phyloP scores from a whole-genome alignment of 2,329 filamentous ascomycete species.

The Exophiala mesophila region DNA sequence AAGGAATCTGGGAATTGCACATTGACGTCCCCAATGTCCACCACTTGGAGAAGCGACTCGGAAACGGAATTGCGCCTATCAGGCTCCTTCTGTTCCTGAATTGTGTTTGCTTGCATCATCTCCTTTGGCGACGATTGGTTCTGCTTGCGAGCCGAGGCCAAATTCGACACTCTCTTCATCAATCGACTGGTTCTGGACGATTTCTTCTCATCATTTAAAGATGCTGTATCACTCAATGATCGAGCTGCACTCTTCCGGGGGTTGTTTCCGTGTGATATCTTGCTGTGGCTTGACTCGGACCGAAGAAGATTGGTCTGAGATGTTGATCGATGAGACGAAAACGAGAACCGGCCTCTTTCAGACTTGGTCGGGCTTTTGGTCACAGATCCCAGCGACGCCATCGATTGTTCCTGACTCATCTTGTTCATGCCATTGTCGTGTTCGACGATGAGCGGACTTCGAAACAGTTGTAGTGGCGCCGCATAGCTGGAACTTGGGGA shows the following conservation, averaged over 20 bases:
- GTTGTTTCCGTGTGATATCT: conserved; percentile 36
- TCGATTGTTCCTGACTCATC: conserved; percentile 19
- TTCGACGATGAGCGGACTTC: conserved; percentile 60
- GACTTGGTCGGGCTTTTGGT: conserved; percentile 24
- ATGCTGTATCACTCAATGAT: conserved; percentile 33
- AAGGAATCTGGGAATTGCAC: conserved; percentile 95
- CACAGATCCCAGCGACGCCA: conserved; percentile 17
- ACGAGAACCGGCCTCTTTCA: conserved; percentile 36
- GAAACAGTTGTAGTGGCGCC: conserved; percentile 42
- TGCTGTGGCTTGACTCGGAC: conserved; percentile 36
- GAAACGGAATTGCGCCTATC: conserved; percentile 9
- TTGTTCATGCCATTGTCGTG: conserved; percentile 48
- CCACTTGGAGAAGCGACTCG: conserved; percentile 45
- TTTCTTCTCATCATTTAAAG: conserved; percentile 43
- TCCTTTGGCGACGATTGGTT: conserved; percentile 44
- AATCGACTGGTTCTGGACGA: conserved; percentile 56
- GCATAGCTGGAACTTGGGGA: conserved; percentile 20
- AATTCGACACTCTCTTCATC: conserved; percentile 62
- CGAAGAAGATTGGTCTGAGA: conserved; percentile 32
- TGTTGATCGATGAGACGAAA: conserved; percentile 37
- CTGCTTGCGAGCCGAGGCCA: conserved; percentile 40
- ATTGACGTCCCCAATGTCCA: conserved; percentile 84
- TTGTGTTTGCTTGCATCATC: conserved; percentile 29
- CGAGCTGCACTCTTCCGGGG: conserved; percentile 34
- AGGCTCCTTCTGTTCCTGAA: conserved; percentile 32